Conservation (phyloP, 345 rosid species). For the Eutrema yunnanense region DNA sequence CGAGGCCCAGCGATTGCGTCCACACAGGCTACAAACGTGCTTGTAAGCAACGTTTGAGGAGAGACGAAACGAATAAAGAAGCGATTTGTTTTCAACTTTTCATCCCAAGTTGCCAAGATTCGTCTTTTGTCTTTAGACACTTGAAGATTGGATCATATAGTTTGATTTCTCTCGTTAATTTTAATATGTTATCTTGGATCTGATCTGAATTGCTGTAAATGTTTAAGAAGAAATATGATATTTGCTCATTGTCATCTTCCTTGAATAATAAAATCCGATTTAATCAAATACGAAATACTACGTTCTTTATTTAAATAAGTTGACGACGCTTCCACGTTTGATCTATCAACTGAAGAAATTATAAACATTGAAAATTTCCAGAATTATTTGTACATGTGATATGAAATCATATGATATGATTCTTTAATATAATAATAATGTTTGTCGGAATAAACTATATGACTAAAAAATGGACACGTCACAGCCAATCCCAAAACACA, state of each 20-base stretch:
- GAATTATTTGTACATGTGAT: neutral
- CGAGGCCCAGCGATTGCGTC: slow-evolving; percentile 45
- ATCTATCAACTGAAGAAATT: neutral
- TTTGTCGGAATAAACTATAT: too few relatives aligned
- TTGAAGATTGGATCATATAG: slow-evolving; percentile 15
- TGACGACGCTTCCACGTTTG: neutral
- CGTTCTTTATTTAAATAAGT: too few relatives aligned
- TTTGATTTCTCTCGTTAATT: neutral
- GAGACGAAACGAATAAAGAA: neutral
- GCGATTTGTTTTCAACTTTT: neutral
- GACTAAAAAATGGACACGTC: neutral
- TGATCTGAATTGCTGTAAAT: slow-evolving; percentile 14
- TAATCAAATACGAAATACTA: too few relatives aligned
- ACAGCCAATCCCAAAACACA: neutral
- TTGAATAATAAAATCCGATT: too few relatives aligned
- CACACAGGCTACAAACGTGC: slow-evolving; percentile 18
- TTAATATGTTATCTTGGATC: neutral
- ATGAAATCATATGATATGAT: neutral
- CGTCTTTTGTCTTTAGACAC: slow-evolving; percentile 11
- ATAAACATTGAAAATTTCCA: neutral
- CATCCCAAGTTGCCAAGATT: neutral
- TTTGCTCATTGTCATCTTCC: too few relatives aligned
- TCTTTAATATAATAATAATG: neutral
- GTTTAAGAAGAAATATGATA: neutral
- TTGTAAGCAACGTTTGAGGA: slow-evolving; percentile 29